Evolutionary conservation across 2,329 filamentous ascomycete genomes (phyloP).

Genomic region (Nemania diffusa): DNA sequence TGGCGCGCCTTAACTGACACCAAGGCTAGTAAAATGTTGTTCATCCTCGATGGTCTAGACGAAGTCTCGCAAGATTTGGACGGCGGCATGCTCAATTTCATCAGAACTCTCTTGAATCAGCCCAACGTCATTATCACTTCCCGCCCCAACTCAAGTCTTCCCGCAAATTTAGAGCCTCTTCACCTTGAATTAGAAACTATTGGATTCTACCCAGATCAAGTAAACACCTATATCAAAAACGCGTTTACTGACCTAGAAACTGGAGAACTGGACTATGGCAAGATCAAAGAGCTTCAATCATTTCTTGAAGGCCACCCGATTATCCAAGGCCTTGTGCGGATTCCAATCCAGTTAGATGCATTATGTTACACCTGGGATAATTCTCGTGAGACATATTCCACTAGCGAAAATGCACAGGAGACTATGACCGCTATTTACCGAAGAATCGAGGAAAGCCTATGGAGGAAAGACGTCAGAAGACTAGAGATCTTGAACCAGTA

Average conservation of each 20-base stretch:
- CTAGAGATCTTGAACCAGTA: constrained; percentile 40
- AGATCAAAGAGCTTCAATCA: constrained; percentile 41
- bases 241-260: constrained; percentile 33
- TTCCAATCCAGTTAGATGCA: constrained; percentile 58
- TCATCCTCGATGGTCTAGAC: constrained; percentile 57
- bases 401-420: constrained; percentile 24
- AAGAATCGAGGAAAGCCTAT: constrained; percentile 51
- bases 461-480: constrained; percentile 52
- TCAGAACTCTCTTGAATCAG: constrained; percentile 36
- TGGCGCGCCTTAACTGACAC: neutral
- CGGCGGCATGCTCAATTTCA: neutral
- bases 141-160: constrained; percentile 46
- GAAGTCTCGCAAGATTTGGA: constrained; percentile 47
- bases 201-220: constrained; percentile 53
- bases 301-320: constrained; percentile 50
- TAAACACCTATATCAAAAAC: constrained; percentile 44
- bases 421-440: constrained; percentile 54
- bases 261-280: constrained; percentile 26
- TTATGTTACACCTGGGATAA: constrained; percentile 53
- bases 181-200: constrained; percentile 55
- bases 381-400: constrained; percentile 2
- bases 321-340: constrained; percentile 53
- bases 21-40: constrained; percentile 39
- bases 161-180: constrained; percentile 2
- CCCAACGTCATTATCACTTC: constrained; percentile 55